Evolutionary conservation across 139 green algal species (phyloP).

Genomic region (Pseudopediastrum boryanum): DNA sequence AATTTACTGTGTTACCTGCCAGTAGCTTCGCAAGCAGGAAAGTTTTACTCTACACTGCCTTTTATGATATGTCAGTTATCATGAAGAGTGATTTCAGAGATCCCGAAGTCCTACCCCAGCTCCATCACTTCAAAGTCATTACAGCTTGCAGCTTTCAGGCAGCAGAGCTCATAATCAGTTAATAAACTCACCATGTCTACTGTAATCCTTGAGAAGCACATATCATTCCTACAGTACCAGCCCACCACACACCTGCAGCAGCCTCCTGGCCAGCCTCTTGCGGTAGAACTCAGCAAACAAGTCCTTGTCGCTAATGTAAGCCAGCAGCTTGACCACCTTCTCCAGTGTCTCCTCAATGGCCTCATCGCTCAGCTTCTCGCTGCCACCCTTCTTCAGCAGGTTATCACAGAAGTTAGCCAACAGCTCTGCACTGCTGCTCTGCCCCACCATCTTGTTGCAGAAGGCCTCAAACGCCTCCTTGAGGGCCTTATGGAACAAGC

Average conservation of each 20-base stretch:
- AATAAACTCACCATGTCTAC: too few relatives aligned
- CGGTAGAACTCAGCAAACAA: conserved; percentile 95
- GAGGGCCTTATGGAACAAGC: conserved; percentile 94
- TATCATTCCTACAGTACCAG: too few relatives aligned
- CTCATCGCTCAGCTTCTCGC: conserved; percentile 95
- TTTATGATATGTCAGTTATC: too few relatives aligned
- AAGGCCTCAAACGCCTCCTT: conserved; percentile 99
- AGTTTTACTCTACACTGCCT: too few relatives aligned
- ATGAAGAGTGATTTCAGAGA: too few relatives aligned
- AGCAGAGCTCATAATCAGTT: too few relatives aligned
- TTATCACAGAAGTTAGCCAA: conserved; percentile 98
- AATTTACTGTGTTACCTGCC: too few relatives aligned
- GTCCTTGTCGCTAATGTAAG: conserved; percentile 90
- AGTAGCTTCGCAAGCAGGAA: too few relatives aligned
- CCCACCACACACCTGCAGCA: conserved; percentile 65
- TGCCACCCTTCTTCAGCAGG: conserved; percentile 88
- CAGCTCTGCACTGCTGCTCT: conserved; percentile 89
- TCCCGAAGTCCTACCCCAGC: too few relatives aligned
- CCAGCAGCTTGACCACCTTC: conserved; percentile 97
- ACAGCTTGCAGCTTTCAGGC: too few relatives aligned
- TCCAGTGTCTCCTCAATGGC: conserved; percentile 94
- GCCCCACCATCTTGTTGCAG: conserved; percentile 95
- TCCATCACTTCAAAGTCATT: too few relatives aligned
- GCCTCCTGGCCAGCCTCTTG: conserved; percentile 87
- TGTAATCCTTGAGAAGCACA: too few relatives aligned